phyloP scores from a whole-genome alignment of 768 basidiomycete genomes.

The Leccinellum rugosiceps region DNA sequence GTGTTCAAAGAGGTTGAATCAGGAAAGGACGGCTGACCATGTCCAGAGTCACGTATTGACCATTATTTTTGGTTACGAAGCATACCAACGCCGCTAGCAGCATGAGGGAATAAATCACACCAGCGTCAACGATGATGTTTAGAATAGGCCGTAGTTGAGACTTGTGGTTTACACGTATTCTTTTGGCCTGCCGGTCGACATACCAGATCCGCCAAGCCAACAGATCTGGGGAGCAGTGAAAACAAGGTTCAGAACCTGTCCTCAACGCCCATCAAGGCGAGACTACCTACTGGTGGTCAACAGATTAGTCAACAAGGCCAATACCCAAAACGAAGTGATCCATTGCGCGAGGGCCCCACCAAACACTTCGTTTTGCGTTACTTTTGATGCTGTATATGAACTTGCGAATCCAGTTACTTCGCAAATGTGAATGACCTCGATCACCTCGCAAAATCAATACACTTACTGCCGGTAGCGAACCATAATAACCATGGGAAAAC shows the following conservation, averaged over 20 bases:
- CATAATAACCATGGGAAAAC: conserved; percentile 31
- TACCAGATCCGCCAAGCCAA: conserved; percentile 32
- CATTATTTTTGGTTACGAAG: conserved; percentile 27
- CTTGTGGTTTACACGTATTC: conserved; percentile 7
- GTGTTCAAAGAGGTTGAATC: not conserved
- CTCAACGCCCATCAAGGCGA: not conserved
- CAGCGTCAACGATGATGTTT: conserved; percentile 36
- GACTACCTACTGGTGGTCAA: conserved; percentile 28
- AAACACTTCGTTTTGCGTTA: conserved; percentile 23
- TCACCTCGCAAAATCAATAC: not conserved
- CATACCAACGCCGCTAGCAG: conserved; percentile 32
- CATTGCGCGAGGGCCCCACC: conserved; percentile 26
- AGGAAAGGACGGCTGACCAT: conserved; percentile 25
- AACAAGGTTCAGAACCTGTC: not conserved
- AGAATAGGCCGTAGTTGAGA: conserved; percentile 19
- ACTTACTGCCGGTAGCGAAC: conserved; percentile 25
- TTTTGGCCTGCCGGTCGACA: conserved; percentile 21
- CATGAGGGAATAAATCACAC: conserved; percentile 36
- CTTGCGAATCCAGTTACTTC: conserved; percentile 21
- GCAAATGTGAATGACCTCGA: not conserved
- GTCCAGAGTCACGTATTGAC: conserved; percentile 35
- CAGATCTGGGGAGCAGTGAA: conserved; percentile 14
- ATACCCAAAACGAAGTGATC: conserved; percentile 34
- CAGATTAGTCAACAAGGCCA: conserved; percentile 33
- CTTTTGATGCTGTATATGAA: conserved; percentile 14